phyloP scores from a whole-genome alignment of 768 basidiomycete species.

The Rhodotorula graminis region DNA sequence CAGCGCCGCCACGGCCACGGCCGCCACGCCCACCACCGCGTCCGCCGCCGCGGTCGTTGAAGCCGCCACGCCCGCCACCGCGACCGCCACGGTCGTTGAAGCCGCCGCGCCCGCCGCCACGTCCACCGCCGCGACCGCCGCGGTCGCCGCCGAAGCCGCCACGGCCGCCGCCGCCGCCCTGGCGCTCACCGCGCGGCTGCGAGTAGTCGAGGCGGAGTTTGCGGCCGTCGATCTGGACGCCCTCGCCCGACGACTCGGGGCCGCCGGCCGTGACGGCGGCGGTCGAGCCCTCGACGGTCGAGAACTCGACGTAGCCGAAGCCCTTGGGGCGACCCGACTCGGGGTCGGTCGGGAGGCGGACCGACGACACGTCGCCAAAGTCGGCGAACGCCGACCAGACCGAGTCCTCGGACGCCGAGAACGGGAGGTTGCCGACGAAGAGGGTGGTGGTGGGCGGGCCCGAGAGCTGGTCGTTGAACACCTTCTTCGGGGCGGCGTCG shows the following conservation, averaged over 20 bases:
- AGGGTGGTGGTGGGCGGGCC: conserved; percentile 64
- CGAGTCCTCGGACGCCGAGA: conserved; percentile 69
- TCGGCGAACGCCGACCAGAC: conserved; percentile 88
- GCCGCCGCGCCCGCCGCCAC: conserved; percentile 45
- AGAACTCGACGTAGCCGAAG: conserved; percentile 94
- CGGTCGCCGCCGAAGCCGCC: conserved; percentile 32
- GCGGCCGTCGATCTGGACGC: conserved; percentile 75
- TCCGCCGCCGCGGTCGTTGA: conserved; percentile 40
- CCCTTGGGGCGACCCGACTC: conserved; percentile 88
- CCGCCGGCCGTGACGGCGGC: conserved; percentile 60
- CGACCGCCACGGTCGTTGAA: conserved; percentile 40
- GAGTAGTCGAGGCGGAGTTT: conserved; percentile 77
- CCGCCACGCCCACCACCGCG: conserved; percentile 49
- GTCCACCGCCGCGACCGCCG: conserved; percentile 48
- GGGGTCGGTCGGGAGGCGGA: conserved; percentile 85
- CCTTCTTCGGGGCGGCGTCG: conserved; percentile 56
- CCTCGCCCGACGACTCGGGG: conserved; percentile 49
- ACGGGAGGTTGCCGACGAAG: conserved; percentile 90
- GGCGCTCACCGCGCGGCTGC: conserved; percentile 63
- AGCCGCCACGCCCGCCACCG: conserved; percentile 43
- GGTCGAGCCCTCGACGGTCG: conserved; percentile 70
- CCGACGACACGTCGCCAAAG: conserved; percentile 67
- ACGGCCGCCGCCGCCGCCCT: conserved; percentile 48
- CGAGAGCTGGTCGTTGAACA: conserved; percentile 67
- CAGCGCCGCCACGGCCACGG: conserved; percentile 28